These are phyloP conservation scores for Diaporthe helianthi DNA, from an alignment of 2,329 filamentous ascomycete genomes.

Conservation along the genomic window DNA sequence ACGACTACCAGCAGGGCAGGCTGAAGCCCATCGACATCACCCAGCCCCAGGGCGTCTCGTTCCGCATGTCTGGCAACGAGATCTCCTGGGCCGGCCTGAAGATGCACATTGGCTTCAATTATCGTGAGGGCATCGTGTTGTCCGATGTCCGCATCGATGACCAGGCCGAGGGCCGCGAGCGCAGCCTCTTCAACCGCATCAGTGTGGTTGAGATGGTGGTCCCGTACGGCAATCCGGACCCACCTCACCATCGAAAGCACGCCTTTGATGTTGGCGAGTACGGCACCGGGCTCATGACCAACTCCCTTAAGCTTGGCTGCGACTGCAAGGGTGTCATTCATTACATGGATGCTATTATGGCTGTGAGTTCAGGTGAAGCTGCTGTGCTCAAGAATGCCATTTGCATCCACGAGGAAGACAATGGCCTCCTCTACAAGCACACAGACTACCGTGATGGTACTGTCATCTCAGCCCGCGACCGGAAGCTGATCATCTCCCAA, in stretches of 20 bases:
- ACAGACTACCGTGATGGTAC: conserved; percentile 94
- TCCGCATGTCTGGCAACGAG: conserved; percentile 75
- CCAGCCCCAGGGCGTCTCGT: conserved; percentile 84
- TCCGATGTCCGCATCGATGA: conserved; percentile 92
- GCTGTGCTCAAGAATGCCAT: conserved; percentile 91
- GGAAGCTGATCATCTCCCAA: conserved; percentile 87
- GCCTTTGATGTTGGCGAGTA: conserved; percentile 84
- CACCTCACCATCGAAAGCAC: conserved; percentile 81
- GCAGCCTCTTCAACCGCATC: conserved; percentile 86
- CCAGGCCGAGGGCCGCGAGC: conserved; percentile 66
- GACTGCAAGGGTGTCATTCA: conserved; percentile 92
- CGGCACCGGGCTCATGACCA: conserved; percentile 84
- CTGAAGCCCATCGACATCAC: conserved; percentile 80
- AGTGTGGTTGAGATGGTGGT: conserved; percentile 95
- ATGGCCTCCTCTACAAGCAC: conserved; percentile 92
- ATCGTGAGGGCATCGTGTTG: conserved; percentile 87
- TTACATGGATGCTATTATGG: conserved; percentile 88
- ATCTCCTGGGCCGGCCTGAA: conserved; percentile 94
- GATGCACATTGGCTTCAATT: conserved; percentile 93
- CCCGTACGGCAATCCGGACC: conserved; percentile 83
- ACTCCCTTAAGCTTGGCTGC: conserved; percentile 76
- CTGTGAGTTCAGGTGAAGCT: conserved; percentile 76
- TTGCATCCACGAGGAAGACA: conserved; percentile 94
- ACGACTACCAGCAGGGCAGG: conserved; percentile 77
- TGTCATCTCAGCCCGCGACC: conserved; percentile 81